phyloP scores from a whole-genome alignment of 257 asterid species.

The Misopates orontium region DNA sequence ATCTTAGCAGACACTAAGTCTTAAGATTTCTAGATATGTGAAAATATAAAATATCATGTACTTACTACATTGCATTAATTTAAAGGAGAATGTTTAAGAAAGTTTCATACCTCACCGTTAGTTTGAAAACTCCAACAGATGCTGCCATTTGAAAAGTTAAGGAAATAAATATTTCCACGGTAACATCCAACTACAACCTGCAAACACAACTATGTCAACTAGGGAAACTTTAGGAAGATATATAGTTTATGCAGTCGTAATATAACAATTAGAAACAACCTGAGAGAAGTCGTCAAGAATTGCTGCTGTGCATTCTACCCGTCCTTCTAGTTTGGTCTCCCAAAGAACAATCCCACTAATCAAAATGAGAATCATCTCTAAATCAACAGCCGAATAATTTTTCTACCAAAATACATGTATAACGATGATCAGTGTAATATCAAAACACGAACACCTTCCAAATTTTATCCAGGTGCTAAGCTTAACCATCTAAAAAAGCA shows the following conservation, averaged over 20 bases:
- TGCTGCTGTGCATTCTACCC: slow-evolving; percentile 91
- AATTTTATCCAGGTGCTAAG: slow-evolving; percentile 16
- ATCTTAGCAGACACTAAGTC: background rate
- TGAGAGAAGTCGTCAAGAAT: slow-evolving; percentile 76
- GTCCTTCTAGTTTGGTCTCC: slow-evolving; percentile 77
- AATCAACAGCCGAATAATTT: slow-evolving; percentile 8
- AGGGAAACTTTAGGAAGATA: slow-evolving; percentile 1
- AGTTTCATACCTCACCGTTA: slow-evolving; percentile 69
- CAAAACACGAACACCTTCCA: background rate
- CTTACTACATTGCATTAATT: background rate
- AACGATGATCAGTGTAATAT: too few relatives aligned
- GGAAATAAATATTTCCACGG: slow-evolving; percentile 73
- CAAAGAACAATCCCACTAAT: slow-evolving; percentile 70
- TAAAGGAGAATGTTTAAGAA: background rate
- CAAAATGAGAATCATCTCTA: slow-evolving; percentile 21
- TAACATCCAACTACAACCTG: slow-evolving; percentile 94
- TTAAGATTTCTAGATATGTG: slow-evolving; percentile 3
- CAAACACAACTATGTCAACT: slow-evolving; percentile 29
- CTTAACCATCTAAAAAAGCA: slow-evolving; percentile 6
- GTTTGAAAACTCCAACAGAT: slow-evolving; percentile 79
- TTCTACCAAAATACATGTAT: background rate
- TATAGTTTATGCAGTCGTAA: slow-evolving; percentile 6
- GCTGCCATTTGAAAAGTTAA: slow-evolving; percentile 62
- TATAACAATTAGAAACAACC: slow-evolving; percentile 42
- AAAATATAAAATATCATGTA: background rate